Evolutionary conservation across 192 early-diverging fungal genomes (phyloP).

Genomic region (Gonapodya sp.): DNA sequence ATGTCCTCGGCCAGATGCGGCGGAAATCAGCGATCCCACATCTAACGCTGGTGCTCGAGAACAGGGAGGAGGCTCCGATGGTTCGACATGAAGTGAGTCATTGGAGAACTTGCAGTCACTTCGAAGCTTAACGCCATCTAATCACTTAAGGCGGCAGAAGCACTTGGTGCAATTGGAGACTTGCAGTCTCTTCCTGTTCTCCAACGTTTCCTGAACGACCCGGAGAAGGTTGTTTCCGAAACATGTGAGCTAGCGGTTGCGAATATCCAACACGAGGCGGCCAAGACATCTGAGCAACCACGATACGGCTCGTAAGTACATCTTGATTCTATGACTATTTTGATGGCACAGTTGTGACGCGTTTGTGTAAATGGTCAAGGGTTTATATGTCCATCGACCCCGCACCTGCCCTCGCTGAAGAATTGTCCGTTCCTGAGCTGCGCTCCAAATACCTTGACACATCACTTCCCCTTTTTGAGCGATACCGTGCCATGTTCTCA

Average conservation of each 20-base stretch:
- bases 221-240: slow-evolving; percentile 61
- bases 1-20: slow-evolving; percentile 92
- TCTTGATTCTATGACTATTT: not conserved
- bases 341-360: not conserved
- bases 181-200: slow-evolving; percentile 55
- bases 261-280: slow-evolving; percentile 70
- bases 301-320: slow-evolving; percentile 11
- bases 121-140: not conserved
- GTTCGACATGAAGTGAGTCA: slow-evolving; percentile 76
- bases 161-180: slow-evolving; percentile 84
- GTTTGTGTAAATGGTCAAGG: too few relatives aligned
- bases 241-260: slow-evolving; percentile 86
- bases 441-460: slow-evolving; percentile 54
- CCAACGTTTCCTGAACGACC: slow-evolving; percentile 64
- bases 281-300: slow-evolving; percentile 31
- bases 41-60: slow-evolving; percentile 57
- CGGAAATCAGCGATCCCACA: slow-evolving; percentile 64
- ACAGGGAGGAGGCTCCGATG: slow-evolving; percentile 73
- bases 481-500: slow-evolving; percentile 88
- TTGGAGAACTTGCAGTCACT: not conserved
- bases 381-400: slow-evolving; percentile 81
- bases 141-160: slow-evolving; percentile 87
- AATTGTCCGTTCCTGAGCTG: slow-evolving; percentile 56
- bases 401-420: slow-evolving; percentile 62
- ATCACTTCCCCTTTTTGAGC: slow-evolving; percentile 68